Evolutionary conservation across 2,329 filamentous ascomycete genomes (phyloP).

Genomic region (Colletotrichum australisinense): DNA sequence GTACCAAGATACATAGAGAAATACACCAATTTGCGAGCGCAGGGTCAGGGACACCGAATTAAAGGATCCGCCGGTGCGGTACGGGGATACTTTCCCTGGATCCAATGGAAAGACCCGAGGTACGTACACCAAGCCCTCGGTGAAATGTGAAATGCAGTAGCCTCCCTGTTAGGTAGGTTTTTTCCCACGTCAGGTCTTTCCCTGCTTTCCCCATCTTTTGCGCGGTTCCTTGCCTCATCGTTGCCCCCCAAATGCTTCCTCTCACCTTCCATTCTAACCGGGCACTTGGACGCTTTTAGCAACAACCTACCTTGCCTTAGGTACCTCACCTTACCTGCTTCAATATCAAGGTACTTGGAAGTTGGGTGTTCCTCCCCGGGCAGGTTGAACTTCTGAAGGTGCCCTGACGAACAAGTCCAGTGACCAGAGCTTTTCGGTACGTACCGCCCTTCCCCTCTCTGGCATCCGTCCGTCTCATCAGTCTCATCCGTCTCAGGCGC

Average conservation of each 20-base stretch:
- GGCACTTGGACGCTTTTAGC: slow-evolving; percentile 17
- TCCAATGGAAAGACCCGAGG: not conserved
- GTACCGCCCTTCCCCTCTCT: not conserved
- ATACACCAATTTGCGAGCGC: not conserved
- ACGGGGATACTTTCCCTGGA: not conserved
- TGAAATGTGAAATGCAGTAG: slow-evolving; percentile 9
- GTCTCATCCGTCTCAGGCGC: slow-evolving; percentile 17
- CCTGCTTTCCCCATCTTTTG: slow-evolving; percentile 8
- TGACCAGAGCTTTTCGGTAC: not conserved
- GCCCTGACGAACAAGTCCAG: not conserved
- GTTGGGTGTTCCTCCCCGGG: too few relatives aligned
- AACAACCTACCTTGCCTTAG: not conserved
- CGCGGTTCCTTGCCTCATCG: not conserved
- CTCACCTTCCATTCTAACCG: slow-evolving; percentile 7
- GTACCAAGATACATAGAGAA: too few relatives aligned
- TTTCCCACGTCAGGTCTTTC: not conserved
- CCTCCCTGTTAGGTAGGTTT: slow-evolving; percentile 10
- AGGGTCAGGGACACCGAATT: slow-evolving; percentile 12
- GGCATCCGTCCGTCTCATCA: slow-evolving; percentile 26
- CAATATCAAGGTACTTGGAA: too few relatives aligned
- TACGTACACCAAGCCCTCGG: not conserved
- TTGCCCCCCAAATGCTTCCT: not conserved
- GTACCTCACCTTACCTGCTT: too few relatives aligned
- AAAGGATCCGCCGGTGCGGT: not conserved
- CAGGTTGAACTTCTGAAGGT: too few relatives aligned